Conservation (phyloP, 441 rosid species). For the Geranium incanum region DNA sequence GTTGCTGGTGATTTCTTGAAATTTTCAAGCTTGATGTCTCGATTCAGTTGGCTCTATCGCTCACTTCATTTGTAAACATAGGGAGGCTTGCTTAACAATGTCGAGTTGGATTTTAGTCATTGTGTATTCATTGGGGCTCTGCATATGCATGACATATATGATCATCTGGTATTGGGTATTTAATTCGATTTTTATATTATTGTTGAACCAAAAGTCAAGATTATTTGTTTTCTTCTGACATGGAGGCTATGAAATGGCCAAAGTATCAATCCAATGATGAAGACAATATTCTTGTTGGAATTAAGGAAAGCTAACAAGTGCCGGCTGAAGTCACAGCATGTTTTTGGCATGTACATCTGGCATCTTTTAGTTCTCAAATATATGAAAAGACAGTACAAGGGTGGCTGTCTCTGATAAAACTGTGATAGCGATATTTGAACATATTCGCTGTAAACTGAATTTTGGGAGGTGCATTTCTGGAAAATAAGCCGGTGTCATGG, state of each 20-base stretch:
- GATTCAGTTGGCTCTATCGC: too few species aligned
- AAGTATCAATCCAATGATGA: background rate
- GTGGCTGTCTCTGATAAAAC: background rate
- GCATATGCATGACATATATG: background rate
- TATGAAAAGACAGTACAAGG: background rate
- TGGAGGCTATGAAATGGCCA: background rate
- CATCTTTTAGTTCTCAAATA: conserved; percentile 10
- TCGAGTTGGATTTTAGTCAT: background rate
- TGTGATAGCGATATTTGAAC: background rate
- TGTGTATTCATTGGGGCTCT: background rate
- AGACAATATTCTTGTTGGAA: conserved; percentile 5
- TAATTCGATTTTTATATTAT: too few species aligned
- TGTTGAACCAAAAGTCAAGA: background rate
- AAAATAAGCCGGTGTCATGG: conserved; percentile 17
- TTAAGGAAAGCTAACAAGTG: conserved; percentile 12
- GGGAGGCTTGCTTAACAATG: too few species aligned
- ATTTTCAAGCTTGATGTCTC: background rate
- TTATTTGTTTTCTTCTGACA: background rate
- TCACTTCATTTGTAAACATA: too few species aligned
- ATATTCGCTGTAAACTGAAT: background rate
- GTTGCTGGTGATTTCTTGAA: background rate
- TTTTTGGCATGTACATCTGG: background rate
- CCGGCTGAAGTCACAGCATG: conserved; percentile 19
- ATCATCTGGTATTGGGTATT: too few species aligned
- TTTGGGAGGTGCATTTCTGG: background rate